A percentile compares a stretch with the other conserved stretches of the same genome.
Evolutionary conservation across 331 rosid species (phyloP).

Genomic region (Telfairia occidentalis): DNA sequence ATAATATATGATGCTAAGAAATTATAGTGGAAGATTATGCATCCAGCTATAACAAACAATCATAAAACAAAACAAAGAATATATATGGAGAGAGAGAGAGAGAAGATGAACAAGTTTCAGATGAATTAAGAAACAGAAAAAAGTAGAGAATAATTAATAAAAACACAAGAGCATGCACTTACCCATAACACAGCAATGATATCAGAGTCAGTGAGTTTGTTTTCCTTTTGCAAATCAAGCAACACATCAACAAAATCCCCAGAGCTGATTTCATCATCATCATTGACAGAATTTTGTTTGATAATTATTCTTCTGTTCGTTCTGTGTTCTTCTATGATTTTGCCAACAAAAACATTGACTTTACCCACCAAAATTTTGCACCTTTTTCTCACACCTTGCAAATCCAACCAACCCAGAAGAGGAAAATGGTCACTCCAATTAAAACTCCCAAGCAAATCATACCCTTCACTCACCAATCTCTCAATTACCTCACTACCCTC

Average conservation of each 20-base stretch:
- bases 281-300: not conserved
- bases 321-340: slow-evolving; percentile 48
- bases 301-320: slow-evolving; percentile 13
- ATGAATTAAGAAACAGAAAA: not conserved
- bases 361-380: slow-evolving; percentile 32
- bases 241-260: slow-evolving; percentile 71
- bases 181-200: slow-evolving; percentile 89
- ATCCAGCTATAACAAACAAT: not conserved
- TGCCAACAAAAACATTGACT: slow-evolving; percentile 53
- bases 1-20: too few relatives aligned
- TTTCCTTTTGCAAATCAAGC: slow-evolving; percentile 54
- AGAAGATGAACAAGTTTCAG: not conserved
- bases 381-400: slow-evolving; percentile 57
- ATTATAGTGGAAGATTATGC: not conserved
- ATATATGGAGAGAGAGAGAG: not conserved
- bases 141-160: too few relatives aligned
- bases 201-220: slow-evolving; percentile 48
- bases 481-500: slow-evolving; percentile 36
- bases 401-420: slow-evolving; percentile 41
- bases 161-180: too few relatives aligned
- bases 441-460: slow-evolving; percentile 54
- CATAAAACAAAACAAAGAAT: not conserved
- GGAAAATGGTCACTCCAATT: slow-evolving; percentile 78
- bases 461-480: slow-evolving; percentile 52
- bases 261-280: slow-evolving; percentile 2